Base-by-base conservation (phyloP, 768 basidiomycete species). In the Austroboletus festivus region DNA sequence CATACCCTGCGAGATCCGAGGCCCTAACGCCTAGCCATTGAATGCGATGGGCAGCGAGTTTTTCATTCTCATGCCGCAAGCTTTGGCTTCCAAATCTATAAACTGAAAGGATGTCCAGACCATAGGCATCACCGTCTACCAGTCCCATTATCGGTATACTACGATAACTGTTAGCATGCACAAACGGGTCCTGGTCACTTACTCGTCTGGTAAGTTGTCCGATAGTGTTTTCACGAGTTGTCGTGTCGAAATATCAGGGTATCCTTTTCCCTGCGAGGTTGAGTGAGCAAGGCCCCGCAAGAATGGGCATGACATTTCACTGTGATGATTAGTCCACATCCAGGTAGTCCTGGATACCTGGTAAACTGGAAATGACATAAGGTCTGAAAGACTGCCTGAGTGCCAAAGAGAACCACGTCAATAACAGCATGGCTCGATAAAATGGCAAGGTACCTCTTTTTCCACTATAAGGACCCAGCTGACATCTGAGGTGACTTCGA, bases 381-480 rank as follows among this genome's bases (percentile, higher is more conserved):
- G 0, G 90, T 87, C 60, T 93, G 89, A 63, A 97, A 98, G n/a
- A 96, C 81, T 0, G 96, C 95, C 95, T 97, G 62, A 5, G 38
- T 30, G 16, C 3, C 22, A 10, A 20, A 6, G 18, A 24, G 26
- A n/a, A 15, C 51, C n/a, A 43, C 42, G 18, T 58, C 35, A 48
- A 47, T 16, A 20, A 12, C 24, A 5, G 24, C 42, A 18, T 20
- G 28, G 20, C 20, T 6, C 5, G 19, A 38, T 30, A 20, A 19
- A 28, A 44, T 6, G 11, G 22, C 6, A 6, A 53, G 70, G 42
- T 26, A 86, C 95, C 71, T 99, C 96, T 71, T 99, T 99, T 69
- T 99, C 96, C 16, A 97, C 76, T 4, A 98, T 72, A 15, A 98
- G 72, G 6, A 97, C 78, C 89, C 91, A 97, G 1, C 74, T 54